These are phyloP conservation scores for Chrysanthemum seticuspe DNA, from an alignment of 129 eudicot species.

Conservation along the genomic window DNA sequence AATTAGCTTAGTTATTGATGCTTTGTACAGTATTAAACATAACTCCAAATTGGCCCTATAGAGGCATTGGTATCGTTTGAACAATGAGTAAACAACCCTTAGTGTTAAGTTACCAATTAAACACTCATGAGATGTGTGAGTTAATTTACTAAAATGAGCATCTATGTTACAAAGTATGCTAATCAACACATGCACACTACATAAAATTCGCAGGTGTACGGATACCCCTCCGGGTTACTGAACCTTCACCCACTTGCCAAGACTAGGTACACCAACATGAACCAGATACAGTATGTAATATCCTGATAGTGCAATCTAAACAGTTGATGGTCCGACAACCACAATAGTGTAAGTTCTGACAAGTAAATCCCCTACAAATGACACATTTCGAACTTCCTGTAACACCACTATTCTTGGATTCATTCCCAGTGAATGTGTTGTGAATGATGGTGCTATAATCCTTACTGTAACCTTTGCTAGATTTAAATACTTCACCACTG, in stretches of 20 bases:
- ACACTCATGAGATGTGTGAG: constrained; percentile 9
- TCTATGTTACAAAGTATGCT: background rate
- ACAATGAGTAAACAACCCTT: constrained; percentile 17
- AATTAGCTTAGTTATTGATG: background rate
- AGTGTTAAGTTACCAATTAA: constrained; percentile 18
- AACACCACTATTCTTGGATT: constrained; percentile 82
- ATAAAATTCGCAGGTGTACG: background rate
- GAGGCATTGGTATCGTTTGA: constrained; percentile 8
- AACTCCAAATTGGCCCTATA: background rate
- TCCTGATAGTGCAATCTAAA: constrained; percentile 13
- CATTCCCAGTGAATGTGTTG: constrained; percentile 72
- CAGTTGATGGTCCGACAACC: constrained; percentile 34
- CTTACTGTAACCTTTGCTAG: constrained; percentile 43
- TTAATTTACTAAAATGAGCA: background rate
- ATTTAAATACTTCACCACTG: constrained; percentile 33
- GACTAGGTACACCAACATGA: too few relatives aligned
- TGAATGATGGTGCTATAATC: constrained; percentile 67
- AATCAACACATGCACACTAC: background rate
- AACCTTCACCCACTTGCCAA: constrained; percentile 47
- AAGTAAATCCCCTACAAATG: constrained; percentile 19
- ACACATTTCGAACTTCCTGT: constrained; percentile 30
- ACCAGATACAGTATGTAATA: too few relatives aligned
- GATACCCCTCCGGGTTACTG: constrained; percentile 29
- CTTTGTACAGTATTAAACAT: constrained; percentile 2
- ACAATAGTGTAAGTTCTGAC: constrained; percentile 25